Base-by-base conservation (phyloP, 2,329 filamentous ascomycete genomes). In the Xylaria sp. region DNA sequence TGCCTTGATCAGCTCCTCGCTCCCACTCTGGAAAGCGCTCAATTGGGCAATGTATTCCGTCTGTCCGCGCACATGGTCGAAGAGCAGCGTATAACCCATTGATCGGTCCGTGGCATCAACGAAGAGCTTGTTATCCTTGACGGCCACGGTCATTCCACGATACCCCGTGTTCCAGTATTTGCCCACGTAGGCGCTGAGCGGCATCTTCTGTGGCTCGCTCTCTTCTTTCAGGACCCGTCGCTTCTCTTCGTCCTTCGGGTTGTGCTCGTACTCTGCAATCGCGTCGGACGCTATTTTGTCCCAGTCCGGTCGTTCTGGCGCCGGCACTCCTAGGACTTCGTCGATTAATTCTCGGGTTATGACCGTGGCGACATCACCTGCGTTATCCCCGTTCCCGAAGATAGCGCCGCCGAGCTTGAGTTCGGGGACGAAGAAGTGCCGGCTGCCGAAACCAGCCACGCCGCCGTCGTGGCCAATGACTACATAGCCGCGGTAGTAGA, bases 151-250 rank as follows among this genome's bases (percentile, higher is more conserved):
- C 14, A 76, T 32, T 1, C 47, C 58, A 8, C 62, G 65, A 42
- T 75, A 76, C 1, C 75, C 75, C 0, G 71, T 70, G 36, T 75
- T 64, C 70, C 69, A 72, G 36, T 75, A 75, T 2, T 45, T 64
- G 11, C 74, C 74, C 1, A 58, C 55, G 65, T 76, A 75, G 9
- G 65, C 62, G 17, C 27, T 63, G 2, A 75, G 67, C 42, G 74
- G 73, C 34, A 64, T 67, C n/a, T 64, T 68, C 57, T 71, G 72
- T 24, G 70, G 67, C 47, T 64, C 55, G 14, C 51, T 17, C 34
- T 51, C 58, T 5, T 48, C 62, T 12, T 64, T 50, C 45, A 68
- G n/a, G 42, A 64, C 34, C 12, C 65, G 61, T 19, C 42, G 39
- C 42, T 56, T 21, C 65, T 67, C 54, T 4, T 32, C 27, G 27